Base-by-base conservation (phyloP, 2,329 filamentous ascomycete genomes). In the Magnaporthiopsis rhizophila region DNA sequence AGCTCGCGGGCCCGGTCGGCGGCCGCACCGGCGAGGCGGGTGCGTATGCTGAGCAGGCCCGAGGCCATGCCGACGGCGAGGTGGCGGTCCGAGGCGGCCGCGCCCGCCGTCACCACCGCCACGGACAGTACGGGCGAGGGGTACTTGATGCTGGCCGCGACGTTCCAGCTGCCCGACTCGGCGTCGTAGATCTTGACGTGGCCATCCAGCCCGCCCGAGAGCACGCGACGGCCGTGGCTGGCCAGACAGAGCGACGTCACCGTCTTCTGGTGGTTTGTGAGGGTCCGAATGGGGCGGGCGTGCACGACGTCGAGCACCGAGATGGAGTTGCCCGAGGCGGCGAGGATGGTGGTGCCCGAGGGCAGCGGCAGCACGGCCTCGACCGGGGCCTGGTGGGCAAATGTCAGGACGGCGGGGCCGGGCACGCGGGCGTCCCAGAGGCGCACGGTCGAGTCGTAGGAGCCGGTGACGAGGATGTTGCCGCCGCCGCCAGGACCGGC, bases 251-350 rank as follows among this genome's bases (percentile, higher is more conserved):
- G 83, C 9, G 90, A 88, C 0, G 95, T 98, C 66, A 99, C 93
- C 0, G 95, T 97, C 85, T 98, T 99, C 74, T 99, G 95, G 77
- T 99, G 95, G 74, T 96, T 98, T 70, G 88, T 89, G 67, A 99
- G 88, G 72, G 96, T 81, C 70, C 92, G 89, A 65, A 97, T 80
- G 5, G 94, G 92, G 72, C 91, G 92, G 32, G 91, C 95, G 62
- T 93, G 94, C 21, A 98, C 89, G 59, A 99, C 84, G 74, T 99
- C 95, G 67, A 99, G 83, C 13, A 99, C 92, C 7, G 90, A 92
- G 71, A 99, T 91, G 67, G 90, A 86, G 72, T 91, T 96, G 65
- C 91, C 93, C 24, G 92, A 87, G 2, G 94, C 86, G 15, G 92
- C 92, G 45, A 97, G 83, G 30, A 99, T 81, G 4, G 91, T 92